Conservation (phyloP, 1,284 basidiomycete species). For the Takashimella koratensis region DNA sequence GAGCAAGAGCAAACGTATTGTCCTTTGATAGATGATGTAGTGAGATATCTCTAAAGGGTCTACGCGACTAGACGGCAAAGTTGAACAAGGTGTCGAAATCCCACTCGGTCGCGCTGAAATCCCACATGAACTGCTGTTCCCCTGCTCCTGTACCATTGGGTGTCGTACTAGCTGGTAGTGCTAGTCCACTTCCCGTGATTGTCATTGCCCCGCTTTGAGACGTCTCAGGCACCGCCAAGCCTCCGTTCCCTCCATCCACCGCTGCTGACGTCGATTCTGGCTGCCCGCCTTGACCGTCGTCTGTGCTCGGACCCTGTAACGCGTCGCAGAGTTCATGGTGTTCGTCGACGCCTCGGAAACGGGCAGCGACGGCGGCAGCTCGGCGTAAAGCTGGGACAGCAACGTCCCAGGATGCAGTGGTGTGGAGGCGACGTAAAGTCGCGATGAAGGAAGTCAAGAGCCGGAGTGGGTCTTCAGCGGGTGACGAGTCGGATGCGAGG, state of each 20-base stretch:
- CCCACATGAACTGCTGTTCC: slow-evolving; percentile 18
- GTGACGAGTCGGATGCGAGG: slow-evolving; percentile 15
- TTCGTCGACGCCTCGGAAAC: slow-evolving; percentile 12
- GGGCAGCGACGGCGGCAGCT: slow-evolving; percentile 11
- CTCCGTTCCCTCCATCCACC: neutral
- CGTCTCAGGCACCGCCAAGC: neutral
- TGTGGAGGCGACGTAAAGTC: slow-evolving; percentile 10
- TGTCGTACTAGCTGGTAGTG: neutral
- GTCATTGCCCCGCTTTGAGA: neutral
- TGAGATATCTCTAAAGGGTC: neutral
- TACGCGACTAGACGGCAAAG: neutral
- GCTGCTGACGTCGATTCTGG: neutral
- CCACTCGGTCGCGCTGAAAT: slow-evolving; percentile 10
- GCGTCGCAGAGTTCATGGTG: slow-evolving; percentile 14
- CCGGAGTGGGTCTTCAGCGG: slow-evolving; percentile 5
- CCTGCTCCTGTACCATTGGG: neutral
- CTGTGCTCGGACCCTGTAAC: slow-evolving; percentile 1
- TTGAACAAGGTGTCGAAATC: neutral
- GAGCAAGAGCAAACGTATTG: too few species aligned
- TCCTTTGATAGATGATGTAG: too few species aligned
- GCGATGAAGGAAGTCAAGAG: slow-evolving; percentile 12
- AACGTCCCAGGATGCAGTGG: slow-evolving; percentile 15
- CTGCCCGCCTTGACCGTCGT: neutral
- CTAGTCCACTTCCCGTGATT: neutral
- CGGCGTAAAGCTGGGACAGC: slow-evolving; percentile 17